Conservation (phyloP, 306 rosid genomes). For the Luffa acutangula region DNA sequence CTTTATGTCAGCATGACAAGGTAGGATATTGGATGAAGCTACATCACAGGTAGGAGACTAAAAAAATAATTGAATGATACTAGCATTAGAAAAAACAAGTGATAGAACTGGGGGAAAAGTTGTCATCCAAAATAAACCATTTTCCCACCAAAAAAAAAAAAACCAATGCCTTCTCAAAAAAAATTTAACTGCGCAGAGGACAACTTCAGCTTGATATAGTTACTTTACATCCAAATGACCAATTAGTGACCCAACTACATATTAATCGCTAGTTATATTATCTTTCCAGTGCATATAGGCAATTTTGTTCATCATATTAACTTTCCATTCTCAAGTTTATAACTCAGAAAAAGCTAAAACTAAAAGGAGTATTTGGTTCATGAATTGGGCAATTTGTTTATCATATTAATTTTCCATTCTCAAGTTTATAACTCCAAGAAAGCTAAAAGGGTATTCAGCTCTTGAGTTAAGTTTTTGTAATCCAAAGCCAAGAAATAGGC, state of each 20-base stretch:
- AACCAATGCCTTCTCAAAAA: neutral
- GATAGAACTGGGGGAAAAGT: neutral
- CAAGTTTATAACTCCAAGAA: neutral
- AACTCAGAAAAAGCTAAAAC: neutral
- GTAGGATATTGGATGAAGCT: neutral
- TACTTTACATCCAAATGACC: neutral
- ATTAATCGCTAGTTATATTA: neutral
- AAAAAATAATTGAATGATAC: neutral
- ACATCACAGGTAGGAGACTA: neutral
- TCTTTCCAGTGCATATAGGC: neutral
- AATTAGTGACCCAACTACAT: neutral
- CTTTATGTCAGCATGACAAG: slow-evolving; percentile 11
- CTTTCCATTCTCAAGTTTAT: neutral
- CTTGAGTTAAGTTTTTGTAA: neutral
- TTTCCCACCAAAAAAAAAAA: neutral
- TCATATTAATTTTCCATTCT: neutral
- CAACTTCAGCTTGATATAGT: neutral
- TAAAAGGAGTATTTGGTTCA: neutral
- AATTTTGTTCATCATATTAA: neutral
- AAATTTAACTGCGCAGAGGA: neutral
- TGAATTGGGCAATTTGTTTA: neutral
- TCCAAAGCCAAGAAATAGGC: neutral
- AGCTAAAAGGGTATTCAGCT: neutral
- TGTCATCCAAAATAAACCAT: neutral
- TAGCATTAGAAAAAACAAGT: neutral